Evolutionary conservation across 2,329 filamentous ascomycete genomes (phyloP), one percentile per base, ranked within the genome.

Genomic region (Ploettnerulaceae sp.): DNA sequence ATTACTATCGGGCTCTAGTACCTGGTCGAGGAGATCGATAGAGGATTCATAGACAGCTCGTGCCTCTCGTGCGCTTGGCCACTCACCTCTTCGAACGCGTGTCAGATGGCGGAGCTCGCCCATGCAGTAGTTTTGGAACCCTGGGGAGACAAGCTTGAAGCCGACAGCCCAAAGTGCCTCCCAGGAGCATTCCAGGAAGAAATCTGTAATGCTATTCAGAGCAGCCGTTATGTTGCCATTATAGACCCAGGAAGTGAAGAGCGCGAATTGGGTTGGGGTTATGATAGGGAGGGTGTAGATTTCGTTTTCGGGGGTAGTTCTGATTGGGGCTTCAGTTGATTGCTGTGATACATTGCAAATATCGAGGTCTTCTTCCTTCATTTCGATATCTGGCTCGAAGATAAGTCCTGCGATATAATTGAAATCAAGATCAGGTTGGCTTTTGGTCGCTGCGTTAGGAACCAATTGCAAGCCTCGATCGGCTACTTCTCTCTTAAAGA

Each of bases 91-190:
- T 3, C 14, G 24, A 4, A 39, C 36, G 2, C 14, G 18, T 9
- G 17, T 11, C 14, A 39, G 5, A 12, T 15, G 15, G 3, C 36
- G n/a, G 12, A 39, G 15, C 1, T 18, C 25, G 11, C 29, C 36
- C 36, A 39, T 39, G 9, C 36, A 39, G 21, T 28, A 39, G 14
- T 39, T 39, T 25, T 28, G 28, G 15, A 39, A 39, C 1, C 36
- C 36, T 4, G 24, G 15, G 7, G 24, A 9, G 3, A 7, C 7
- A 2, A 39, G 9, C 2, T 8, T 8, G 8, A 7, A 39, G n/a
- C 36, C 36, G 15, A 39, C 14, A 5, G 15, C 24, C 15, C 25
- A 29, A 3, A 39, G 36, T 3, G 1, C 5, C 17, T 39, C 36
- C 36, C 36, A 39, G 15, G 36, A 20, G 9, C 36, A 39, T 20